These are phyloP conservation scores for Erysiphe pulchra DNA, from an alignment of 2,329 filamentous ascomycete species.

Conservation along the genomic window DNA sequence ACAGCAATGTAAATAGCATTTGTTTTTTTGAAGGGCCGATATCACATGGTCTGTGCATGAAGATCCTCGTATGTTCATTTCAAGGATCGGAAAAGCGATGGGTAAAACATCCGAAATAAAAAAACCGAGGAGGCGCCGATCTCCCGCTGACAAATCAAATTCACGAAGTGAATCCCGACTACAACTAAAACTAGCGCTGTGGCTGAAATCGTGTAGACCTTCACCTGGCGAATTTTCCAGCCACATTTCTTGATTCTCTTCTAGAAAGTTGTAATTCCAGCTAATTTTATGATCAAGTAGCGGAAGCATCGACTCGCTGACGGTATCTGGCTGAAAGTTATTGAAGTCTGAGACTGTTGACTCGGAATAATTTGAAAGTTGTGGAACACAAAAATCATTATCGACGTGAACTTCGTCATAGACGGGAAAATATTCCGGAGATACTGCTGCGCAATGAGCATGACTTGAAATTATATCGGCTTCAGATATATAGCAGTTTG, in stretches of 20 bases:
- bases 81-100: conserved; percentile 74
- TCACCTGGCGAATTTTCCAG: conserved; percentile 40
- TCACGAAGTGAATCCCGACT: conserved; percentile 35
- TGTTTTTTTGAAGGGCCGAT: conserved; percentile 72
- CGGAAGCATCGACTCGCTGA: conserved; percentile 36
- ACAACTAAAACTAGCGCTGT: conserved; percentile 18
- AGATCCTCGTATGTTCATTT: conserved; percentile 68
- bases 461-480: conserved; percentile 23
- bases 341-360: conserved; percentile 81
- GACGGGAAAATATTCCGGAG: conserved; percentile 19
- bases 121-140: conserved; percentile 69
- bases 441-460: conserved; percentile 37
- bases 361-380: conserved; percentile 62
- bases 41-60: conserved; percentile 62
- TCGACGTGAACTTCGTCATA: conserved; percentile 22
- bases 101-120: conserved; percentile 75
- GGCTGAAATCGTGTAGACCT: conserved; percentile 63
- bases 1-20: conserved; percentile 84
- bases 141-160: conserved; percentile 61
- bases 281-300: conserved; percentile 29
- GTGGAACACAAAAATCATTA: conserved; percentile 76
- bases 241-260: conserved; percentile 36
- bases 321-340: conserved; percentile 62
- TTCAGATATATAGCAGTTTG: not conserved
- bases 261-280: conserved; percentile 50